Evolutionary conservation across 2,329 filamentous ascomycete genomes (phyloP).

Genomic region (Exophiala lecanii-corni): DNA sequence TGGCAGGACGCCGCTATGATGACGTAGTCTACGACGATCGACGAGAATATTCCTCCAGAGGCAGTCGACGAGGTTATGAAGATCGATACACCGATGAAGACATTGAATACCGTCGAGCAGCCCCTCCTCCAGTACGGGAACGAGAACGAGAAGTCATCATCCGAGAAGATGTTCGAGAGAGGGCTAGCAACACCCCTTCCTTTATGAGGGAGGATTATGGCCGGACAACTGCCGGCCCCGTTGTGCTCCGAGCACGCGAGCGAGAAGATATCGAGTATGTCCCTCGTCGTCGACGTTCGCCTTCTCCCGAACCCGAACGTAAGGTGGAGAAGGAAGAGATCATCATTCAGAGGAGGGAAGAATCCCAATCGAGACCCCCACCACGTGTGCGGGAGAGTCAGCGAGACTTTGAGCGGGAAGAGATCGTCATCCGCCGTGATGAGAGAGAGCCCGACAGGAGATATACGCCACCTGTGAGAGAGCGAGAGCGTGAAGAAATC

Average conservation of each 20-base stretch:
- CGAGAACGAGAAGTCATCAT: conserved; percentile 35
- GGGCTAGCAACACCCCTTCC: conserved; percentile 28
- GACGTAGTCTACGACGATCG: conserved; percentile 43
- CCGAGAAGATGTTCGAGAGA: conserved; percentile 21
- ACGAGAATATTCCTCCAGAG: conserved; percentile 42
- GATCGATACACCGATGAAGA: conserved; percentile 50
- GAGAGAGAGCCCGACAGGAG: conserved; percentile 22
- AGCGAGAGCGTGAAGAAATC: conserved; percentile 33
- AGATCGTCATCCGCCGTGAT: conserved; percentile 34
- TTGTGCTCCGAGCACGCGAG: conserved; percentile 31
- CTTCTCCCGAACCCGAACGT: conserved; percentile 25
- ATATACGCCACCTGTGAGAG: conserved; percentile 21
- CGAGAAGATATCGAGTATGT: conserved; percentile 30
- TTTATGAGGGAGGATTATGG: conserved; percentile 34
- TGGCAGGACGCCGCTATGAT: conserved; percentile 42
- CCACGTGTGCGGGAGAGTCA: conserved; percentile 23
- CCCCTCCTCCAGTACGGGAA: conserved; percentile 38
- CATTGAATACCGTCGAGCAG: conserved; percentile 40
- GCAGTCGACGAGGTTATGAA: conserved; percentile 37
- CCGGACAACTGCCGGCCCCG: conserved; percentile 30
- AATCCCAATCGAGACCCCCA: conserved; percentile 19
- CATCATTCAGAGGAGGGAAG: conserved; percentile 24
- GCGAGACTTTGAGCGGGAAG: conserved; percentile 28
- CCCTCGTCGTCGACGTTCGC: conserved; percentile 25
- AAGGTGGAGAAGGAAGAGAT: conserved; percentile 34